These are phyloP conservation scores for Botrytis paeoniae DNA, from an alignment of 2,329 filamentous ascomycete genomes.

Conservation along the genomic window DNA sequence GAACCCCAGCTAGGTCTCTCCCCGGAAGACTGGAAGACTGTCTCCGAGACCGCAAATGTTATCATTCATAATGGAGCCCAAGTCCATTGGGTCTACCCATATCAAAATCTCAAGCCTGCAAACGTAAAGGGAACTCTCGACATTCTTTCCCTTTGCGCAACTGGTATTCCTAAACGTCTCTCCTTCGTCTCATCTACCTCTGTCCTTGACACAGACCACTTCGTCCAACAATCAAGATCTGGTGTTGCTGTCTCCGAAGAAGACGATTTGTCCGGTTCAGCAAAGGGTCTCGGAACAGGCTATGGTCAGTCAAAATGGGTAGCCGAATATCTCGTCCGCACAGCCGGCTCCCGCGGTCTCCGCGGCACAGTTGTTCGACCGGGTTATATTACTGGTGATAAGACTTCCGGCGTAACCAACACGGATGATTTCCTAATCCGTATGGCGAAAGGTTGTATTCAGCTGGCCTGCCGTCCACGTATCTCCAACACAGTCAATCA, in stretches of 20 bases:
- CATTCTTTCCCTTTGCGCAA: slow-evolving; percentile 69
- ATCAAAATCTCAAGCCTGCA: slow-evolving; percentile 64
- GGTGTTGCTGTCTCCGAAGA: slow-evolving; percentile 66
- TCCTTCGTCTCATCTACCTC: slow-evolving; percentile 81
- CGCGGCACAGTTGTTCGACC: slow-evolving; percentile 73
- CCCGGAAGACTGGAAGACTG: slow-evolving; percentile 58
- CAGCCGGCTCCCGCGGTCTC: slow-evolving; percentile 75
- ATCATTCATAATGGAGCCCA: slow-evolving; percentile 80
- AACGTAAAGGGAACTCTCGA: slow-evolving; percentile 85
- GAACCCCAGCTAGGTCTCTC: slow-evolving; percentile 72
- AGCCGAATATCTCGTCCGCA: slow-evolving; percentile 64
- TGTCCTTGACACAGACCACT: slow-evolving; percentile 79
- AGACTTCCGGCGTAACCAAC: slow-evolving; percentile 65
- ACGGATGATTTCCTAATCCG: slow-evolving; percentile 90
- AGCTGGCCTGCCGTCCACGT: slow-evolving; percentile 68
- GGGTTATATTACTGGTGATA: slow-evolving; percentile 80
- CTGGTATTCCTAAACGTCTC: slow-evolving; percentile 74
- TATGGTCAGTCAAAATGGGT: slow-evolving; percentile 94
- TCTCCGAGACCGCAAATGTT: slow-evolving; percentile 66
- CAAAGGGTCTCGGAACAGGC: slow-evolving; percentile 74
- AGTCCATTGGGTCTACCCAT: slow-evolving; percentile 79
- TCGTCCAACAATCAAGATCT: slow-evolving; percentile 68
- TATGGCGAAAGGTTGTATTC: slow-evolving; percentile 82
- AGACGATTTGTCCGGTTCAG: slow-evolving; percentile 76
- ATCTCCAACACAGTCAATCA: slow-evolving; percentile 87